phyloP scores from a whole-genome alignment of 2,329 filamentous ascomycete genomes.

The Graphilbum ipis-grandicollis region DNA sequence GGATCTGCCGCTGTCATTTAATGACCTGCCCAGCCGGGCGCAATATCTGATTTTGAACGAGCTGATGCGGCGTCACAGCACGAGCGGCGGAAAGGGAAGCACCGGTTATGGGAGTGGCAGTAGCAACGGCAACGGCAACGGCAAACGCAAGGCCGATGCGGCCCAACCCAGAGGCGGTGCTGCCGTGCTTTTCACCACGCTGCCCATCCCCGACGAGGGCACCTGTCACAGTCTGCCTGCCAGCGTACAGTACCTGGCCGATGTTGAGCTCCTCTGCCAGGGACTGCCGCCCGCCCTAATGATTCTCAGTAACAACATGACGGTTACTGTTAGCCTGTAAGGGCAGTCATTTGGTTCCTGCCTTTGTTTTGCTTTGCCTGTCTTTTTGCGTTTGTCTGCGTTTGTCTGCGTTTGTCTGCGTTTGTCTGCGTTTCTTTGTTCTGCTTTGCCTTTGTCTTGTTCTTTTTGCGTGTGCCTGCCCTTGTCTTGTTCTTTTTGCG shows the following conservation, averaged over 20 bases:
- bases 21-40: conserved; percentile 67
- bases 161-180: conserved; percentile 16
- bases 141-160: background rate
- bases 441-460: too few species aligned
- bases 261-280: conserved; percentile 63
- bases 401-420: too few species aligned
- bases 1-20: conserved; percentile 56
- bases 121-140: background rate
- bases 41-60: conserved; percentile 82
- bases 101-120: conserved; percentile 24
- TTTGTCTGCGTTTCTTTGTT: too few species aligned
- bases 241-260: conserved; percentile 57
- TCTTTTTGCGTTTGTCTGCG: too few species aligned
- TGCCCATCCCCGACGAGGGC: conserved; percentile 65
- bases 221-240: conserved; percentile 54
- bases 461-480: too few species aligned
- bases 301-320: conserved; percentile 81
- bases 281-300: conserved; percentile 60
- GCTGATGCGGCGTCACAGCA: conserved; percentile 53
- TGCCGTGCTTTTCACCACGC: conserved; percentile 65
- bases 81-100: too few species aligned
- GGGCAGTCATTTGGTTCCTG: too few species aligned
- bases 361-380: too few species aligned
- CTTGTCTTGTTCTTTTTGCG: too few species aligned
- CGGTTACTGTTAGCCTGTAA: conserved; percentile 60